Base-by-base conservation (phyloP, 2,329 filamentous ascomycete species). In the Cladosporium velox region DNA sequence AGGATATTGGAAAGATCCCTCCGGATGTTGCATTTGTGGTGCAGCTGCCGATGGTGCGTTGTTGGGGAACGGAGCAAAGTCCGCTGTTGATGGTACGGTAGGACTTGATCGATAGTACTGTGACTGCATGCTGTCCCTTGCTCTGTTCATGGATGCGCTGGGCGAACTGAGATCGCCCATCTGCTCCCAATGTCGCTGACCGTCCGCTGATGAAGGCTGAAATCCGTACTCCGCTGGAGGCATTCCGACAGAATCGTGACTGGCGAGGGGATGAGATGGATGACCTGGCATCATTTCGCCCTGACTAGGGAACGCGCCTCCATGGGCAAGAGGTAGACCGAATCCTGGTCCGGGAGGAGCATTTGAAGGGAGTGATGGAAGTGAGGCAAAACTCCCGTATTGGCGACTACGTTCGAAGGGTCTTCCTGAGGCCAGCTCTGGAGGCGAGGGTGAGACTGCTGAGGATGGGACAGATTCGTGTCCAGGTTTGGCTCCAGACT, bases 391-490 rank as follows among this genome's bases (percentile, higher is more conserved):
- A 41, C 67, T 68, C 47, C 66, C 66, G 69, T 71, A 64, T 57
- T 66, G 64, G 41, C 62, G 66, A 55, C 65, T 44, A 58, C 65
- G 47, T 41, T 68, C 52, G 51, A 65, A 30, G 64, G 68, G 14
- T 70, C 70, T 49, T 70, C 67, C n/a, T 59, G 38, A 51, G 66
- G 64, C 30, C 65, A 49, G 34, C 66, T 70, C 21, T 21, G 71
- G 68, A 41, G 69, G 58, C 34, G 73, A 68, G 7, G 71, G 72
- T 24, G 71, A 69, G 1, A 72, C 71, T n/a, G 72, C 69, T 52
- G 74, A 74, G 3, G 72, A 71, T 28, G 71, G 66, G n/a, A 65
- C 69, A 24, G 73, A 71, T 12, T 64, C 68, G 8, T 62, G 59
- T n/a, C 66, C 66, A 24, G 70, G 60, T 59, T 70, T 71, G 26